phyloP scores from a whole-genome alignment of 352 stramenopile genomes.

The Pythium folliculosum region DNA sequence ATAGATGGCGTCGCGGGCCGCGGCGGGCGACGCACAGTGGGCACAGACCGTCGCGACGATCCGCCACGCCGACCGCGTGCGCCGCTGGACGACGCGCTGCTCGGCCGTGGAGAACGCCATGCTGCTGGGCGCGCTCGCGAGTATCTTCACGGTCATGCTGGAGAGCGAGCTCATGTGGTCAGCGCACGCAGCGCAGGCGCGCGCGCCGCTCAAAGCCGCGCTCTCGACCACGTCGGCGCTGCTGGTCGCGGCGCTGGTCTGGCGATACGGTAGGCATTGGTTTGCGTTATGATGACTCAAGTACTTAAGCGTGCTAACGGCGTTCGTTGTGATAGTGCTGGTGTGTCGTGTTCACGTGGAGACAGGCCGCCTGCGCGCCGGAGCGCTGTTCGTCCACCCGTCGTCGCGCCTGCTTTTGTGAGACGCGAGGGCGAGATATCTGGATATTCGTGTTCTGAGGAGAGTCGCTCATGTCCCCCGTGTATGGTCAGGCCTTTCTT shows the following conservation, averaged over 20 bases:
- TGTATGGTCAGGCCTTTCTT: constrained; percentile 56
- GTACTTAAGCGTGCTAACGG: background rate
- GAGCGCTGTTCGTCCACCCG: constrained; percentile 36
- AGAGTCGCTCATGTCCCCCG: too few species aligned
- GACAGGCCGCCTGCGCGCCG: constrained; percentile 37
- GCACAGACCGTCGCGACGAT: constrained; percentile 37
- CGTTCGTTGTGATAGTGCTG: constrained; percentile 3
- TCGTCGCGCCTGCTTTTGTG: constrained; percentile 40
- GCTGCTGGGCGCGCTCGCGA: constrained; percentile 37
- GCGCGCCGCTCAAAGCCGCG: constrained; percentile 43
- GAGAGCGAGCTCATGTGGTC: constrained; percentile 58
- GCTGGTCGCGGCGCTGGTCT: constrained; percentile 38
- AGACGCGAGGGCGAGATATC: too few species aligned
- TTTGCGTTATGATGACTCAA: background rate
- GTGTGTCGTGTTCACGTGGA: constrained; percentile 47
- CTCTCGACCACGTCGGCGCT: constrained; percentile 39
- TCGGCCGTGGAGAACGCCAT: constrained; percentile 46
- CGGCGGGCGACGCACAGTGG: constrained; percentile 18
- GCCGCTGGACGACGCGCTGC: constrained; percentile 17
- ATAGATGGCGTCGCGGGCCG: constrained; percentile 8
- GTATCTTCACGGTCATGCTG: constrained; percentile 41
- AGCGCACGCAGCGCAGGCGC: constrained; percentile 15
- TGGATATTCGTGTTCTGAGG: too few species aligned
- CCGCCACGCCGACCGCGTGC: constrained; percentile 37
- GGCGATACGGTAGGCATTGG: constrained; percentile 43